A percentile compares a stretch with the other conserved stretches of the same genome.
phyloP scores from a whole-genome alignment of 2,329 filamentous ascomycete species.

The Emergomyces orientalis region DNA sequence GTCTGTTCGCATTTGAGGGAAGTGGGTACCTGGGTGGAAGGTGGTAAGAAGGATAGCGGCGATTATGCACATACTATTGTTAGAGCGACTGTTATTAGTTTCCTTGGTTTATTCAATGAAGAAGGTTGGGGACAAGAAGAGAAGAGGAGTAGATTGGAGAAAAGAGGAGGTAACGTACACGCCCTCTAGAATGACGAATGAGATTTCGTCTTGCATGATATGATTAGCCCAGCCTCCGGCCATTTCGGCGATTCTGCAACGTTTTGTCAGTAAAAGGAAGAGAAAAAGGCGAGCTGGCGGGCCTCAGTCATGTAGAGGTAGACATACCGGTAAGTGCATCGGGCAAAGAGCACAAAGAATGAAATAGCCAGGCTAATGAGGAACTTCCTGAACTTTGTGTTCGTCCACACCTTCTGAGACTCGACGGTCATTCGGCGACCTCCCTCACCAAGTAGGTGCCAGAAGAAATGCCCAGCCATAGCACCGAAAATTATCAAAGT shows the following conservation, averaged over 20 bases:
- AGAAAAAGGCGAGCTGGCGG: background rate
- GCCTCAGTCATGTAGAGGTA: background rate
- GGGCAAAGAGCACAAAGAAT: conserved; percentile 38
- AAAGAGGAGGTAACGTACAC: conserved; percentile 27
- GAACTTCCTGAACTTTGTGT: conserved; percentile 30
- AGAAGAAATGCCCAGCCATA: conserved; percentile 43
- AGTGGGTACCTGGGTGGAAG: conserved; percentile 48
- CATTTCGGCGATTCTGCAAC: conserved; percentile 38
- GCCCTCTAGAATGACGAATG: conserved; percentile 47
- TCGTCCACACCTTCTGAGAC: conserved; percentile 9
- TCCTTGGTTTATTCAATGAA: background rate
- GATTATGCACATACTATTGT: conserved; percentile 38
- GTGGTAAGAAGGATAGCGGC: conserved; percentile 42
- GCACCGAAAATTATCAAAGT: conserved; percentile 48
- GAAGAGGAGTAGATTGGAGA: background rate
- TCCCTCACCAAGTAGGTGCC: conserved; percentile 14
- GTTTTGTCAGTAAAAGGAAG: background rate
- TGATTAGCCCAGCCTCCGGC: conserved; percentile 39
- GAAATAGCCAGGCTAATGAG: conserved; percentile 31
- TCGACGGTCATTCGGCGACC: conserved; percentile 11
- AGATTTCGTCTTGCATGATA: conserved; percentile 42
- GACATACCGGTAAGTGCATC: conserved; percentile 41
- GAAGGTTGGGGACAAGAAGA: background rate
- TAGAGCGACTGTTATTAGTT: background rate
- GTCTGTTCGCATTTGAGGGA: conserved; percentile 34